Base-by-base conservation (phyloP, 257 asterid species). In the Solanum bulbocastanum region DNA sequence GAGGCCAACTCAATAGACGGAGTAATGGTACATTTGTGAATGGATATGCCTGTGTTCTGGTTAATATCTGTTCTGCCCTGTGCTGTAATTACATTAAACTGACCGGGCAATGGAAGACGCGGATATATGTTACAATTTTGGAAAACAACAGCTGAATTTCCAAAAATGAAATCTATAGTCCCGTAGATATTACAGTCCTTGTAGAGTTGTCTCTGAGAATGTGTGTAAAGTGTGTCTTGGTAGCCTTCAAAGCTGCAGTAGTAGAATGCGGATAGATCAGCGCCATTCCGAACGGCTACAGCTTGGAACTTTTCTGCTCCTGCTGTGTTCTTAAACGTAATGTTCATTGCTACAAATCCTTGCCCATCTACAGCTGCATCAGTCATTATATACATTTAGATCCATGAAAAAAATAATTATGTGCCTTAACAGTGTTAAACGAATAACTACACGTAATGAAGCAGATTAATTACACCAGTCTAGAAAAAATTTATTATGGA, bases 261-360 rank as follows among this genome's bases (percentile, higher is more conserved):
- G n/a, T 66, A 35, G 15, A 87, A 87, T 15, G 79, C 32, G 10
- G 89, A 81, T 35, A 39, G 25, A 23, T 87, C 87, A n/a, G 89
- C 79, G 4, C 52, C 56, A 22, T 49, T 71, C 18, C 86, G 13
- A 20, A 82, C 60, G 6, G 89, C 87, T 12, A 87, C 87, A 3
- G 89, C 89, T 72, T 87, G 89, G 69, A 27, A 23, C 32, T 83
- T 68, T 30, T 60, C 89, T 60, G 88, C 73, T 25, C 89, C 89
- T 44, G 87, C 89, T 8, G 89, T 40, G 83, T 87, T 87, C 62
- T 87, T 62, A 79, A 87, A 87, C 0, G 86, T 60, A 49, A 87
- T 87, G 35, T 66, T 52, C 87, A 49, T 20, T 4, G 89, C 87
- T 32, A 87, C 84, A 58, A 87, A 87, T 60, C 78, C 86, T 23